Evolutionary conservation across 73 alveolate genomes (phyloP).

Genomic region (Uronychia binucleata): DNA sequence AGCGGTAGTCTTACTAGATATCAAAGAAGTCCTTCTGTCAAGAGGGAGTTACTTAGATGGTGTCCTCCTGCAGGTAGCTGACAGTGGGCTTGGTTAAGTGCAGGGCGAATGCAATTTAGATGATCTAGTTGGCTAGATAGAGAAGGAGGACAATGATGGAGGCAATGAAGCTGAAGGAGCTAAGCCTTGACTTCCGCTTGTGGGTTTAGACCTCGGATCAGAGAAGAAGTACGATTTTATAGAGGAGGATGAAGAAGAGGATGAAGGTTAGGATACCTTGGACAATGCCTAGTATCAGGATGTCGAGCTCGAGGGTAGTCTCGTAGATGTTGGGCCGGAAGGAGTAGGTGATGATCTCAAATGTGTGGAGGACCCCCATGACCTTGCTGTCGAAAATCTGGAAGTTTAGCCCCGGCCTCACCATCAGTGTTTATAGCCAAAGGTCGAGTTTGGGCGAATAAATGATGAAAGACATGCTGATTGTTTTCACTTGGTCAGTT

Average conservation of each 20-base stretch:
- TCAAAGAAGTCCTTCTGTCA: too few relatives aligned
- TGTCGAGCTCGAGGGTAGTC: background rate
- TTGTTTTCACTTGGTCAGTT: background rate
- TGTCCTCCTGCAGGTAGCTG: too few relatives aligned
- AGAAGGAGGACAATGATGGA: background rate
- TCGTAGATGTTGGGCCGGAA: background rate
- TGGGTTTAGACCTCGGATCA: background rate
- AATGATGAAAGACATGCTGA: background rate
- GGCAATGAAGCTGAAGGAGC: background rate
- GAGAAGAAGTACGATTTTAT: background rate
- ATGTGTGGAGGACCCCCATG: background rate
- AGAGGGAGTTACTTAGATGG: too few relatives aligned
- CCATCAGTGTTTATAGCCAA: background rate
- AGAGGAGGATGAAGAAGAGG: background rate
- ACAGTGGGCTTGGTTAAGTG: too few relatives aligned
- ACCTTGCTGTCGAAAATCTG: background rate
- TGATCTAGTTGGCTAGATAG: background rate
- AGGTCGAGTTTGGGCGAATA: background rate
- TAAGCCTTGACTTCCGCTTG: background rate
- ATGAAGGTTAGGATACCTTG: background rate
- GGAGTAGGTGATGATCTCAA: background rate
- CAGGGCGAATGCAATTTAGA: too few relatives aligned
- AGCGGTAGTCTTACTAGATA: too few relatives aligned
- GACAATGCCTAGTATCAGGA: background rate
- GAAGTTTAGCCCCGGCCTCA: background rate